These are phyloP conservation scores for Neurospora hispaniola DNA, from an alignment of 495 filamentous ascomycete genomes.

Conservation along the genomic window DNA sequence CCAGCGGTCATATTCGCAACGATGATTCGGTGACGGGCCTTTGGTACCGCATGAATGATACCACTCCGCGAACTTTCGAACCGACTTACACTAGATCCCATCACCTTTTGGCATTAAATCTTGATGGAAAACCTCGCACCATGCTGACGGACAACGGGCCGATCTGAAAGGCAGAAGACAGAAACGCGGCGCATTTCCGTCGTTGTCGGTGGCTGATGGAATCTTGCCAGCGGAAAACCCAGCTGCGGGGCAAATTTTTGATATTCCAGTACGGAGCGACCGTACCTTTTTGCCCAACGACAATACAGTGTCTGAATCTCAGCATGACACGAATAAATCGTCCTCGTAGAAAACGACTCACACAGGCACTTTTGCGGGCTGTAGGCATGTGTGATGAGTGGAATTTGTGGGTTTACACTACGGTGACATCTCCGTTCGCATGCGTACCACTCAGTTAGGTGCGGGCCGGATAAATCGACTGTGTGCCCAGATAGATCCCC, in stretches of 20 bases:
- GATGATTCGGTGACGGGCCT: not conserved
- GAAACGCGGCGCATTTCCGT: not conserved
- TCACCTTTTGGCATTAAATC: not conserved
- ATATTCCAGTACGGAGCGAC: not conserved
- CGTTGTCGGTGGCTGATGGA: not conserved
- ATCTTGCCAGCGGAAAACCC: not conserved
- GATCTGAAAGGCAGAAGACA: not conserved
- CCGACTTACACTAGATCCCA: not conserved
- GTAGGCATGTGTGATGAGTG: not conserved
- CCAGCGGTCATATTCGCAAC: not conserved
- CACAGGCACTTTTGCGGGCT: not conserved
- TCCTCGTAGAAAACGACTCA: not conserved
- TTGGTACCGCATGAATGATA: not conserved
- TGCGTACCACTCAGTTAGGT: not conserved
- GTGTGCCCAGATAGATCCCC: no score
- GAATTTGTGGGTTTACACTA: not conserved
- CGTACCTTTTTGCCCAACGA: not conserved
- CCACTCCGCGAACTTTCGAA: not conserved
- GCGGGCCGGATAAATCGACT: not conserved
- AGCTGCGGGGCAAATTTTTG: not conserved
- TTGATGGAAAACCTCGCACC: not conserved
- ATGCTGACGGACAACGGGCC: not conserved
- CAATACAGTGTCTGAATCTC: not conserved
- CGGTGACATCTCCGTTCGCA: not conserved
- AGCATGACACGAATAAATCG: not conserved